Conservation (phyloP, 768 basidiomycete genomes). For the Pleurotus platypus region DNA sequence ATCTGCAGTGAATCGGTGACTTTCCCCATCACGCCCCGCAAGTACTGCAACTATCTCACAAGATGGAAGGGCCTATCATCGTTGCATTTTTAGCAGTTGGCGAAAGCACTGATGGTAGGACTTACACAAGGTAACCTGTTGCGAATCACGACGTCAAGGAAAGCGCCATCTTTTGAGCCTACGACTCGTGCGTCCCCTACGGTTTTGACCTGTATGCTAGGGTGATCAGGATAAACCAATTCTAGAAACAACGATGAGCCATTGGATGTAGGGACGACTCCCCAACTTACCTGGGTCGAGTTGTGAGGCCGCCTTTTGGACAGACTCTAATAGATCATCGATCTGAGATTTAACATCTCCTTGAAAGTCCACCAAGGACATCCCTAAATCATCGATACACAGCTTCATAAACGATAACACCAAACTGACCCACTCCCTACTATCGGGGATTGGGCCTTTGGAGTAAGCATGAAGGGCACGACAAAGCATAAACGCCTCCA, state of each 20-base stretch:
- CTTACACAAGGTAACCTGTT: constrained; percentile 79
- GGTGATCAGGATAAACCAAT: constrained; percentile 63
- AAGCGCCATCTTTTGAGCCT: constrained; percentile 64
- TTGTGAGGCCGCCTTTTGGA: constrained; percentile 45
- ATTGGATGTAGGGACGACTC: not conserved
- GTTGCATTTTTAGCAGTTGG: not conserved
- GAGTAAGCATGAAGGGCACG: constrained; percentile 68
- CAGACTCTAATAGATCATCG: constrained; percentile 40
- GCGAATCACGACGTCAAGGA: constrained; percentile 51
- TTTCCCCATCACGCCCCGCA: constrained; percentile 59
- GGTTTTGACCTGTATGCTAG: constrained; percentile 55
- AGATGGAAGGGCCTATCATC: constrained; percentile 36
- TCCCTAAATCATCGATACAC: constrained; percentile 51
- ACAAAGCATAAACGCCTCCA: constrained; percentile 78
- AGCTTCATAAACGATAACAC: constrained; percentile 74
- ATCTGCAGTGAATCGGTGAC: constrained; percentile 49
- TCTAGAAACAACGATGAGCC: constrained; percentile 37
- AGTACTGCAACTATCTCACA: constrained; percentile 58
- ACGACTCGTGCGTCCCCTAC: constrained; percentile 43
- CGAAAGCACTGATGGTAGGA: constrained; percentile 9
- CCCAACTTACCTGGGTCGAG: constrained; percentile 49
- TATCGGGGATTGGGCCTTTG: constrained; percentile 50
- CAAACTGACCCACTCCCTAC: constrained; percentile 79
- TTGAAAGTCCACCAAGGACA: constrained; percentile 51
- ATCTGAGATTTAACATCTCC: constrained; percentile 51